Percentiles rank a stretch among this genome's conserved stretches.
phyloP scores from a whole-genome alignment of 164 flowering plant genomes.

The Malania oleifera region DNA sequence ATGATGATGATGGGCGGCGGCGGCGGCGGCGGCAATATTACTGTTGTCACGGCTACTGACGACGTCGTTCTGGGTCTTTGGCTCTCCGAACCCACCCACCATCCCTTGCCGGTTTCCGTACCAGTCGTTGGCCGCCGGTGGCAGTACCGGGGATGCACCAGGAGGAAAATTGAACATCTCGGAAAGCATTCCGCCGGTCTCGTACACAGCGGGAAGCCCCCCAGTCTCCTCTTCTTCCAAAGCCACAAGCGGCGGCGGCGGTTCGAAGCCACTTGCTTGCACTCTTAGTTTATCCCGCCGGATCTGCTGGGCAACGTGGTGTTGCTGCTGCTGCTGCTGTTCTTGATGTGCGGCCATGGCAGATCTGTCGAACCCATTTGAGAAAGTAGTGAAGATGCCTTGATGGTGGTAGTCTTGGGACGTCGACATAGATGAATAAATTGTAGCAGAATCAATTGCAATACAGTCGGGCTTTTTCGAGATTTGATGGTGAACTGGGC shows the following conservation, averaged over 20 bases:
- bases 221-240: constrained; percentile 38
- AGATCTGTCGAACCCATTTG: constrained; percentile 71
- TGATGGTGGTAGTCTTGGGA: constrained; percentile 61
- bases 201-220: constrained; percentile 46
- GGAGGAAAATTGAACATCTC: constrained; percentile 81
- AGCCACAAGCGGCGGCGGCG: constrained; percentile 38
- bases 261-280: constrained; percentile 48
- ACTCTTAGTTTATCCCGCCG: constrained; percentile 62
- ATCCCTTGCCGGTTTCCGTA: constrained; percentile 33
- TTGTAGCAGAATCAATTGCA: too few relatives aligned
- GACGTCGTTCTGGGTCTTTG: constrained; percentile 26
- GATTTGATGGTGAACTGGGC: constrained; percentile 9
- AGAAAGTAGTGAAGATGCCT: constrained; percentile 46
- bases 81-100: constrained; percentile 26
- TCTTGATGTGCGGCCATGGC: constrained; percentile 20
- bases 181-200: constrained; percentile 69
- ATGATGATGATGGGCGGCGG: constrained; percentile 22
- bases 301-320: constrained; percentile 54
- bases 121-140: constrained; percentile 31
- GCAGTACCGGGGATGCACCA: constrained; percentile 21
- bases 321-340: constrained; percentile 29
- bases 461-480: constrained; percentile 12
- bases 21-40: constrained; percentile 6
- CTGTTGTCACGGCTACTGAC: constrained; percentile 19
- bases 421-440: constrained; percentile 53